Evolutionary conservation across 192 early-diverging fungal species (phyloP).

Genomic region (Coemansia brasiliensis): DNA sequence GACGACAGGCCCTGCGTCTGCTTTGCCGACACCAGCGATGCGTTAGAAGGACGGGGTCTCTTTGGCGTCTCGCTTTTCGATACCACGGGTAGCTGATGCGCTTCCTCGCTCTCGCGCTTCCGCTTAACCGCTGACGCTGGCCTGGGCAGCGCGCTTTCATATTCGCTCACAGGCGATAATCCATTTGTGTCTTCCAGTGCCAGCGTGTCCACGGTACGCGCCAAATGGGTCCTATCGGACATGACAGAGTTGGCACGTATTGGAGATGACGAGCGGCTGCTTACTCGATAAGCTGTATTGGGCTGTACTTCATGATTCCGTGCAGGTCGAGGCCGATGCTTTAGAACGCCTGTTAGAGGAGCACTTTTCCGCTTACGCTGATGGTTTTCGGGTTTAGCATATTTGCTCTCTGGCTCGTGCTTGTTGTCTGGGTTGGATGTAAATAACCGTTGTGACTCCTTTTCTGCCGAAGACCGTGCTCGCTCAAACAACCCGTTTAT

Average conservation of each 20-base stretch:
- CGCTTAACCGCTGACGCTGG: neutral
- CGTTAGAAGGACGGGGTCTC: neutral
- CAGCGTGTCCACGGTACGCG: slow-evolving; percentile 23
- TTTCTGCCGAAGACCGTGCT: slow-evolving; percentile 43
- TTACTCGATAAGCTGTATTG: neutral
- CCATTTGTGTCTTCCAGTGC: slow-evolving; percentile 4
- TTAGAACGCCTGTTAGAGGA: neutral
- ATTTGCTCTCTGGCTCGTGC: too few relatives aligned
- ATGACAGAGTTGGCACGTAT: slow-evolving; percentile 16
- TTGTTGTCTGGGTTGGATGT: neutral
- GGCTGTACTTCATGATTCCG: slow-evolving; percentile 2
- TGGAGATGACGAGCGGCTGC: neutral
- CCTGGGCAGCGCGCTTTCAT: too few relatives aligned
- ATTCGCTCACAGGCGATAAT: too few relatives aligned
- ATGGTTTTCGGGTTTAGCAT: neutral
- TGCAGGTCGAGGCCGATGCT: slow-evolving; percentile 10
- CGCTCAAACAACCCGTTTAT: slow-evolving; percentile 45
- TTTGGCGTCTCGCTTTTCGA: neutral
- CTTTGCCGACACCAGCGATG: neutral
- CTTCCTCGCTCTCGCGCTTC: slow-evolving; percentile 1
- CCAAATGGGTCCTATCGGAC: slow-evolving; percentile 29
- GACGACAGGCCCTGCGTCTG: neutral
- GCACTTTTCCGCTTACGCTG: slow-evolving; percentile 5
- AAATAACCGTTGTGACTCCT: slow-evolving; percentile 42
- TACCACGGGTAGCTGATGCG: neutral